phyloP scores from a whole-genome alignment of 2,329 filamentous ascomycete genomes.

The Exophiala dermatitidis region DNA sequence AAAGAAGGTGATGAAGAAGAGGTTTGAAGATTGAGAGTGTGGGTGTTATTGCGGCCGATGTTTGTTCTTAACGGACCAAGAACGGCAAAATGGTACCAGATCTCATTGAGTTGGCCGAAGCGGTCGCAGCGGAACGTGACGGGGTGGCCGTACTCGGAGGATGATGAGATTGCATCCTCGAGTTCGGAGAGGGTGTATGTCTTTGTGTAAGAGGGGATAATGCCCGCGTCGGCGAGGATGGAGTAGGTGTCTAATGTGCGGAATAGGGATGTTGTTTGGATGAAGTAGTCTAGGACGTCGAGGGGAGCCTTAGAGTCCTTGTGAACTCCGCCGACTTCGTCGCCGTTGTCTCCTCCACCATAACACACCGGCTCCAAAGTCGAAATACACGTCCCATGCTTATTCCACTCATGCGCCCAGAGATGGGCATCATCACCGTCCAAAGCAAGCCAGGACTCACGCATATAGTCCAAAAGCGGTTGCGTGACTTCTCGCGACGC shows the following conservation, averaged over 20 bases:
- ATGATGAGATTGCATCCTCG: constrained; percentile 50
- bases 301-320: background rate
- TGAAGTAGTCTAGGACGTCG: constrained; percentile 65
- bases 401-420: constrained; percentile 69
- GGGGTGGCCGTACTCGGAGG: constrained; percentile 45
- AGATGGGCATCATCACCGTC: constrained; percentile 56
- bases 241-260: constrained; percentile 59
- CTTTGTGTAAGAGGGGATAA: constrained; percentile 44
- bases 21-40: background rate
- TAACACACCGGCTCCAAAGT: constrained; percentile 64
- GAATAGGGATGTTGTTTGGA: constrained; percentile 59
- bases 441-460: constrained; percentile 64
- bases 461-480: constrained; percentile 59
- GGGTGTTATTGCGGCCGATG: constrained; percentile 5
- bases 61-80: constrained; percentile 39
- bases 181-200: constrained; percentile 57
- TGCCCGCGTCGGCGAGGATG: constrained; percentile 55
- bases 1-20: constrained; percentile 9
- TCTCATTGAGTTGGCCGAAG: constrained; percentile 43
- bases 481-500: constrained; percentile 13
- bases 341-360: constrained; percentile 40
- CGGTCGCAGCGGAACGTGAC: constrained; percentile 56
- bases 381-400: constrained; percentile 62
- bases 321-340: background rate
- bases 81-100: constrained; percentile 59